phyloP scores from a whole-genome alignment of 2,329 filamentous ascomycete genomes.

The Pyrenochaeta sp. region DNA sequence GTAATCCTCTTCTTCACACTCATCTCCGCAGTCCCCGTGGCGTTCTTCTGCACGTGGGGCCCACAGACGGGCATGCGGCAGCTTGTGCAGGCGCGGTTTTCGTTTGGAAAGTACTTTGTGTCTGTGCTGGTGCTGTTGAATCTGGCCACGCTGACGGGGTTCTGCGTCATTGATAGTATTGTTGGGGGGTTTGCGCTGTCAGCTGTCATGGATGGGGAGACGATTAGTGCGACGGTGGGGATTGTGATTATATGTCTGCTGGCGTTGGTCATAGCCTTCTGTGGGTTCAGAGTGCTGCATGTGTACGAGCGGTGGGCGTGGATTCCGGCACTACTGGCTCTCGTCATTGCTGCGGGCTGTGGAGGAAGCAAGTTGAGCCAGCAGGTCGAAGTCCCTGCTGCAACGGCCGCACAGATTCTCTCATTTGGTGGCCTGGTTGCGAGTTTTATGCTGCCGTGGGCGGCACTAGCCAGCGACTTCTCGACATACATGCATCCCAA shows the following conservation, averaged over 20 bases:
- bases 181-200: slow-evolving; percentile 62
- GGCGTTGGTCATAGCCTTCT: slow-evolving; percentile 67
- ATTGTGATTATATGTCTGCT: slow-evolving; percentile 68
- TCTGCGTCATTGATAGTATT: slow-evolving; percentile 68
- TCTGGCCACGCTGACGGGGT: slow-evolving; percentile 68
- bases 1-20: slow-evolving; percentile 71
- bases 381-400: slow-evolving; percentile 56
- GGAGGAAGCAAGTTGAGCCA: slow-evolving; percentile 59
- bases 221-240: slow-evolving; percentile 62
- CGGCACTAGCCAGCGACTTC: slow-evolving; percentile 65
- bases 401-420: slow-evolving; percentile 57
- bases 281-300: slow-evolving; percentile 64
- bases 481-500: slow-evolving; percentile 67
- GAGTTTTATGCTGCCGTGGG: slow-evolving; percentile 70
- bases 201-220: slow-evolving; percentile 41
- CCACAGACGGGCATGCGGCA: slow-evolving; percentile 70
- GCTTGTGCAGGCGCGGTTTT: slow-evolving; percentile 70
- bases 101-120: slow-evolving; percentile 64
- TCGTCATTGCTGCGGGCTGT: slow-evolving; percentile 63
- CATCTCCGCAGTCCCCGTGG: slow-evolving; percentile 61
- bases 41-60: slow-evolving; percentile 65
- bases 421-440: slow-evolving; percentile 68
- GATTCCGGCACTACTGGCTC: slow-evolving; percentile 63
- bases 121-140: slow-evolving; percentile 69
- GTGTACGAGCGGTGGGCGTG: slow-evolving; percentile 66